A percentile compares a stretch with the other conserved stretches of the same genome.
Evolutionary conservation across 2,329 filamentous ascomycete genomes (phyloP).

Genomic region (Alternaria ventricosa): DNA sequence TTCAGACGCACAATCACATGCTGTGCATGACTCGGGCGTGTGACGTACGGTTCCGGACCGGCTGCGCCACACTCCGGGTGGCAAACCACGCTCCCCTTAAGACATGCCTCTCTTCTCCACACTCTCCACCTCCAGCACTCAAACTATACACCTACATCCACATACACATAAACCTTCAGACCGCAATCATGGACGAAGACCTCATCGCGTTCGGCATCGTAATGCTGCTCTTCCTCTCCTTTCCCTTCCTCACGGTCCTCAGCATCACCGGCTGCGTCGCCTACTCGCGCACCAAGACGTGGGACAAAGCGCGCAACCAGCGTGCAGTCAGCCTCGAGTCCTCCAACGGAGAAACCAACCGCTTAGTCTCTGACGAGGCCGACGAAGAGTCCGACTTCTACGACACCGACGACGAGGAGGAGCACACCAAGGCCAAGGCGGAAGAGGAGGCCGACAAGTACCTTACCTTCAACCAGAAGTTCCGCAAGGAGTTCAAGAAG

Average conservation of each 20-base stretch:
- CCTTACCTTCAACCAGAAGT: slow-evolving; percentile 40
- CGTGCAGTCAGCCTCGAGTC: slow-evolving; percentile 30
- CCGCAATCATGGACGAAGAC: slow-evolving; percentile 36
- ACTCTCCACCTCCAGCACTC: neutral
- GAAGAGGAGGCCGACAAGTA: slow-evolving; percentile 37
- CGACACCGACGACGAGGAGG: slow-evolving; percentile 41
- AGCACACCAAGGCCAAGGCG: slow-evolving; percentile 36
- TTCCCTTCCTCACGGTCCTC: slow-evolving; percentile 31
- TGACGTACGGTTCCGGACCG: neutral
- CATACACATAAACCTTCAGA: neutral
- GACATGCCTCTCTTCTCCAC: neutral
- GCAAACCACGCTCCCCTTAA: slow-evolving; percentile 4
- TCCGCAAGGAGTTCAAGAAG: slow-evolving; percentile 37
- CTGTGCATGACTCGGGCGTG: neutral
- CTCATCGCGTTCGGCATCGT: slow-evolving; percentile 32
- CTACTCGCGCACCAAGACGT: slow-evolving; percentile 40
- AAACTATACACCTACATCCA: neutral
- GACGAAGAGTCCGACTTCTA: slow-evolving; percentile 34
- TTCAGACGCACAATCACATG: neutral
- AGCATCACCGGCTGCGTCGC: slow-evolving; percentile 33
- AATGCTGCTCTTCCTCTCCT: slow-evolving; percentile 32
- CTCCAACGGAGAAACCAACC: slow-evolving; percentile 19
- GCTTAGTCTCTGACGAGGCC: slow-evolving; percentile 14
- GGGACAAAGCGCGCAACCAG: slow-evolving; percentile 39
- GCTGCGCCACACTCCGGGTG: slow-evolving; percentile 14